Evolutionary conservation across 495 filamentous ascomycete genomes (phyloP).

Genomic region (Penicillium manginii): DNA sequence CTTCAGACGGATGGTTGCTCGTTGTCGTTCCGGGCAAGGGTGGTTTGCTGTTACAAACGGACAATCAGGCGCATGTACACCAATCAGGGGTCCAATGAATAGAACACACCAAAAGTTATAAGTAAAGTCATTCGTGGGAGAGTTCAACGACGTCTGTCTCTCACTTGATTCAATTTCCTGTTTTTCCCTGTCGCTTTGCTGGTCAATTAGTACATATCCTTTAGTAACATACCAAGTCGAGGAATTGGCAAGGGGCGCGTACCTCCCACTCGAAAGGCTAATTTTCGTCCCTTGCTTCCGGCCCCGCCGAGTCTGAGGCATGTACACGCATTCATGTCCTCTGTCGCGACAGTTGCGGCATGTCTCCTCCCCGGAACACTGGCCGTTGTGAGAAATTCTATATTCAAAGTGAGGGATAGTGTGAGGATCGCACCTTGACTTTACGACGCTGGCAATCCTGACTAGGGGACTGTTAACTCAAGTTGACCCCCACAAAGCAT

Average conservation of each 20-base stretch:
- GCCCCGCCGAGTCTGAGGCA: not conserved
- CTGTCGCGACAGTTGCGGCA: slow-evolving; percentile 2
- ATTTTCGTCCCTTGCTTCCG: not conserved
- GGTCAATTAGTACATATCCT: too few species aligned
- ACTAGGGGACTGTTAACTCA: not conserved
- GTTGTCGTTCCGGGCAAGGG: not conserved
- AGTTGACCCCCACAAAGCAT: too few species aligned
- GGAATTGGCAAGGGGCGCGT: not conserved
- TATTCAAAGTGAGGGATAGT: not conserved
- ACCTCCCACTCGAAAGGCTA: not conserved
- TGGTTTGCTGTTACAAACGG: not conserved
- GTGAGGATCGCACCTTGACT: not conserved
- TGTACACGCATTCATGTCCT: not conserved
- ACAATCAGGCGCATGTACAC: not conserved
- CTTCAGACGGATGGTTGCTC: not conserved
- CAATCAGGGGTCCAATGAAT: not conserved
- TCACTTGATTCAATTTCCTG: not conserved
- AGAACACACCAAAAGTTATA: not conserved
- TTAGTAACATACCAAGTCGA: not conserved
- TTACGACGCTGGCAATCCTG: not conserved
- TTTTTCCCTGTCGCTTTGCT: not conserved
- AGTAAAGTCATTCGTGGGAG: not conserved
- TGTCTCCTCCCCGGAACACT: slow-evolving; percentile 3
- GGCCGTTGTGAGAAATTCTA: not conserved
- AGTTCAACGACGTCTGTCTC: not conserved